phyloP scores from a whole-genome alignment of 371 early-diverging fungal genomes.

The Apophysomyces ossiformis region DNA sequence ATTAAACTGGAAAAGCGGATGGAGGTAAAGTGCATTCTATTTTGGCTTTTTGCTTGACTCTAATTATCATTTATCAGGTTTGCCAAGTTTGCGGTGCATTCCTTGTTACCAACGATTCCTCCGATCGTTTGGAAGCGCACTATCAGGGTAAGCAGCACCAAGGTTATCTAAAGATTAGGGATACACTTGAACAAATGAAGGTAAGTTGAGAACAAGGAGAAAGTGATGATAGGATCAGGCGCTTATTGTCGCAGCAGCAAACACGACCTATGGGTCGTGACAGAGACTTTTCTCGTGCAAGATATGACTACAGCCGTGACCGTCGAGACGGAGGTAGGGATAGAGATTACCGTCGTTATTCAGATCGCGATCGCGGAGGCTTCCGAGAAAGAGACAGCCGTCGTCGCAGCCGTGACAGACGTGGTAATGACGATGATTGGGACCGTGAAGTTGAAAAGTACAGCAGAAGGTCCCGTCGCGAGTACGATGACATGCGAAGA shows the following conservation, averaged over 20 bases:
- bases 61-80: constrained; percentile 44
- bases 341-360: constrained; percentile 57
- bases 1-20: constrained; percentile 78
- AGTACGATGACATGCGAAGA: constrained; percentile 17
- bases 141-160: constrained; percentile 89
- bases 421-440: constrained; percentile 31
- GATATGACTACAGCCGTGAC: constrained; percentile 51
- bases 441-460: constrained; percentile 35
- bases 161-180: constrained; percentile 83
- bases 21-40: constrained; percentile 39
- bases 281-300: constrained; percentile 46
- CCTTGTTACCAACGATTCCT: constrained; percentile 83
- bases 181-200: constrained; percentile 78
- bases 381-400: constrained; percentile 42
- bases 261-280: constrained; percentile 19
- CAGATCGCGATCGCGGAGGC: constrained; percentile 50
- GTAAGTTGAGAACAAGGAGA: constrained; percentile 32
- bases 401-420: constrained; percentile 31
- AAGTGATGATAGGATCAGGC: background rate
- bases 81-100: constrained; percentile 92
- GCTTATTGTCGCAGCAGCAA: background rate
- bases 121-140: constrained; percentile 86
- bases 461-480: constrained; percentile 21
- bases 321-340: constrained; percentile 61
- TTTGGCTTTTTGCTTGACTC: background rate